Evolutionary conservation across 2,329 filamentous ascomycete genomes (phyloP), one percentile per base, ranked within the genome.

Genomic region (Mycocentrospora acerina): DNA sequence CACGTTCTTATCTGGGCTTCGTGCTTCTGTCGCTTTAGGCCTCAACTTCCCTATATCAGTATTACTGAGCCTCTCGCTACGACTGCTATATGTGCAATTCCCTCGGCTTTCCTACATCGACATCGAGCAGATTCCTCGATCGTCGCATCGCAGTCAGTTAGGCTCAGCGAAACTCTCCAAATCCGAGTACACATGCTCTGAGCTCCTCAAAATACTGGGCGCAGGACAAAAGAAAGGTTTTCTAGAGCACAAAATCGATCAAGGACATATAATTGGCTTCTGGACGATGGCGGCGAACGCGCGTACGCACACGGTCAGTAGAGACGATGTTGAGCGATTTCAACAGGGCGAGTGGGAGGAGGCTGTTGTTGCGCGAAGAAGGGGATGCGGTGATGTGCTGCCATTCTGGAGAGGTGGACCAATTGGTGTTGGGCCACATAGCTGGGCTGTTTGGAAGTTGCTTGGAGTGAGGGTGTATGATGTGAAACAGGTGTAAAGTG

Each of bases 381-480:
- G 36, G 14, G 42, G 35, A 4, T 37, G 44, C 11, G 12, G 42
- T 1, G 54, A 57, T 34, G 44, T 56, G 2, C 29, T 57, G 19
- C 54, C 54, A 12, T 30, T 54, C 5, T 56, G 52, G 54, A 49
- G 54, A 42, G 52, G 52, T 29, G 54, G 54, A 18, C 54, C 52
- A 28, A 43, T 54, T 4, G 53, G 44, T 44, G 42, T 34, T 11
- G 34, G 27, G 6, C 50, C 50, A 18, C 54, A 57, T 29, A 56
- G 52, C 37, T 56, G 46, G 50, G 50, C 43, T 24, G 51, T 55
- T 5, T 34, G 42, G 28, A 57, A 40, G 29, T 19, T 53, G 38
- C 31, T 57, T 9, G 51, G 42, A 1, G 44, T 56, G 1, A 44
- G 40, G 15, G 52, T 57, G 19, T 57, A 57, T 32, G 48, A 46